Base-by-base conservation (phyloP, 768 basidiomycete genomes). In the Phaffia australis region DNA sequence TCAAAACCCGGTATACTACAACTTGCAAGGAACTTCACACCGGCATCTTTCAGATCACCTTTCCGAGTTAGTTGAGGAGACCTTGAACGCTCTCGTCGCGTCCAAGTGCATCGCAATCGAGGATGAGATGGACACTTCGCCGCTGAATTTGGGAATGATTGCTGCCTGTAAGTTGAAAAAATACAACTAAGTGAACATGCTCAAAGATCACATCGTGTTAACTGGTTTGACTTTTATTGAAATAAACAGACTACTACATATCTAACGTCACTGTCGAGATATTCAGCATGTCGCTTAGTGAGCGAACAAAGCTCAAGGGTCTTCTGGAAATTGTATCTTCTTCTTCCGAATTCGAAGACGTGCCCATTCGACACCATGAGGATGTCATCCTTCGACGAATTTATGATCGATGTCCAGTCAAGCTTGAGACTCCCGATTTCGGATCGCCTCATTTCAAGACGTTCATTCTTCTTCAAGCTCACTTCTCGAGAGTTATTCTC, bases 381-480 rank as follows among this genome's bases (percentile, higher is more conserved):
- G 79, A 80, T 60, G 59, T 74, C 11, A 77, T 94, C 2, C 83
- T 95, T 11, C 85, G 87, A 52, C 85, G 90, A 11, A 89, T 95
- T 69, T 98, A 98, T 75, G 91, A 97, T 74, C 89, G 93, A 25
- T 87, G 94, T 1, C 94, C 94, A 1, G 94, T 98, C 79, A 98
- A 98, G 78, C 82, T 97, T 51, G 78, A 80, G 59, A 86, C 88
- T 58, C 15, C 76, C 73, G 88, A 97, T 77, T 98, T 90, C 77
- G 89, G 92, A 73, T 87, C 88, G 19, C 95, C 94, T 0, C 86
- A 94, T 74, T 98, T 97, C 86, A 98, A 99, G 80, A 92, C 93
- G 0, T 95, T 94, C 85, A 81, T 98, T 35, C 83, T 98, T 1
- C 81, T 99, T 0, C 93, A 99, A 74, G 92, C 93, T 0, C 94